phyloP scores from a whole-genome alignment of 352 stramenopile species.

The Pythium volutum region DNA sequence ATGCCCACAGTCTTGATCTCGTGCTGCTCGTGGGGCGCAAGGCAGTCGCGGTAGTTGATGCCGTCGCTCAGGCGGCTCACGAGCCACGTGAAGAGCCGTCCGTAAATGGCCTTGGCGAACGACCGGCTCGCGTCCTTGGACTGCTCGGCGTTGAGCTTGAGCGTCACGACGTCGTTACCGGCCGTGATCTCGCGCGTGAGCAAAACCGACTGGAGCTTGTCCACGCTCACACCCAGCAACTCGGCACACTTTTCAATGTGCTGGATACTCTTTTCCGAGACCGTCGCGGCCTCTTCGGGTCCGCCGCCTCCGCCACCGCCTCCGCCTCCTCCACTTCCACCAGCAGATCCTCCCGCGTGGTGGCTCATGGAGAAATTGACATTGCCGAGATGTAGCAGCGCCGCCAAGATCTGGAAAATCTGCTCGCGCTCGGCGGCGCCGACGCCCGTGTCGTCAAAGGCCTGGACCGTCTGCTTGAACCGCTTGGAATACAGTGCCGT shows the following conservation, averaged over 20 bases:
- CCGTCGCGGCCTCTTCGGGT: constrained; percentile 47
- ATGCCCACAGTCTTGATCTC: constrained; percentile 77
- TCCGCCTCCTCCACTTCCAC: no score
- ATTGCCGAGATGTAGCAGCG: constrained; percentile 95
- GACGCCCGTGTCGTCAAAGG: constrained; percentile 76
- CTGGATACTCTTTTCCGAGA: constrained; percentile 33
- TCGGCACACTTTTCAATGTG: constrained; percentile 82
- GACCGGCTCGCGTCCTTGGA: constrained; percentile 91
- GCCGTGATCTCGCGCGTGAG: constrained; percentile 91
- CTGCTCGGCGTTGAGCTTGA: constrained; percentile 67
- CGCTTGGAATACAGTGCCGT: constrained; percentile 52
- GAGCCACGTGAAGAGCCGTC: constrained; percentile 94
- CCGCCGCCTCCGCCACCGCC: not conserved
- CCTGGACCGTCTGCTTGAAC: constrained; percentile 65
- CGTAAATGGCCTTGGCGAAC: constrained; percentile 96
- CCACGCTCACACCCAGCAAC: constrained; percentile 82
- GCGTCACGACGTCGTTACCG: constrained; percentile 83
- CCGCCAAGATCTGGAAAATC: constrained; percentile 82
- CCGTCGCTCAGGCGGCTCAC: constrained; percentile 81
- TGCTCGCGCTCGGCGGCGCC: constrained; percentile 36
- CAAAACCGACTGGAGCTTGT: constrained; percentile 86
- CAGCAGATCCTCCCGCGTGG: not conserved
- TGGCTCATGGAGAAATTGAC: constrained; percentile 79
- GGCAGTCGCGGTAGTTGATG: constrained; percentile 71
- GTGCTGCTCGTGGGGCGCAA: constrained; percentile 37